Evolutionary conservation across 441 rosid species (phyloP).

Genomic region (Corymbia calophylla): DNA sequence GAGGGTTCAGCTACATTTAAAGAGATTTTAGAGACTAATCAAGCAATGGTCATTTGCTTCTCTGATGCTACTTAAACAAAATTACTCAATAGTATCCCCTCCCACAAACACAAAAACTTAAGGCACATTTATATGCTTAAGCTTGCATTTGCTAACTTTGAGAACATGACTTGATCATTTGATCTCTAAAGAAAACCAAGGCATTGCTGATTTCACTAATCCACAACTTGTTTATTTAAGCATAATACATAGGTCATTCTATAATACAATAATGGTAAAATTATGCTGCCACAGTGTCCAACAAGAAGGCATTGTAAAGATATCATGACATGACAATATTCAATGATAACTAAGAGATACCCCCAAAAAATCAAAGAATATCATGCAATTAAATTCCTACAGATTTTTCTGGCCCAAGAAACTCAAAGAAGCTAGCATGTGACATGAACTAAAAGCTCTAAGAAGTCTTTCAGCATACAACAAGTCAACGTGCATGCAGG

Average conservation of each 20-base stretch:
- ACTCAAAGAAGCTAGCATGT: neutral
- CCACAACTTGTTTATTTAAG: neutral
- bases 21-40: neutral
- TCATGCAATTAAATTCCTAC: neutral
- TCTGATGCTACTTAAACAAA: neutral
- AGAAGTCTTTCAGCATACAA: neutral
- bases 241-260: neutral
- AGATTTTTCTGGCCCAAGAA: neutral
- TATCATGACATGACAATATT: neutral
- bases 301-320: neutral
- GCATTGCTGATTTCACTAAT: neutral
- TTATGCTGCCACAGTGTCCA: neutral
- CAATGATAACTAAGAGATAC: neutral
- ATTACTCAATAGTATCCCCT: neutral
- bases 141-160: neutral
- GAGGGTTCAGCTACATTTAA: neutral
- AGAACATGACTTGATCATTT: neutral
- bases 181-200: neutral
- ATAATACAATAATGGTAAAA: neutral
- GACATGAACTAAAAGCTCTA: neutral
- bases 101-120: neutral
- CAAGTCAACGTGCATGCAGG: neutral
- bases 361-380: neutral
- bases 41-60: neutral
- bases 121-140: neutral